Evolutionary conservation across 1,139 yeast genomes (phyloP).

Genomic region (Lizanozyma gosingica): DNA sequence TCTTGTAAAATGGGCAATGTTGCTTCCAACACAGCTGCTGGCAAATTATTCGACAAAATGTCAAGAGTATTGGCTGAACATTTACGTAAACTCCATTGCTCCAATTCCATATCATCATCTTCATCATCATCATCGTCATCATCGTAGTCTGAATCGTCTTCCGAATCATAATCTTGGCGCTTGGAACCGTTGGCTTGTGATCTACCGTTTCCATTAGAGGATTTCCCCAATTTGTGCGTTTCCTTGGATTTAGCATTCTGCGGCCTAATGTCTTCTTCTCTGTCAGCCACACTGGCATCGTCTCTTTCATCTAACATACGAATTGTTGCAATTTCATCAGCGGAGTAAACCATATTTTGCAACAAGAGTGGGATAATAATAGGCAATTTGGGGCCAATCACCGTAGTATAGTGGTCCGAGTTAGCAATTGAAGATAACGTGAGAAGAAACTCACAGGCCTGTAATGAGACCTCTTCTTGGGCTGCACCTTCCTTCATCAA

Average conservation of each 20-base stretch:
- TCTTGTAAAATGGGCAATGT: slow-evolving; percentile 72
- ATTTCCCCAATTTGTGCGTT: slow-evolving; percentile 38
- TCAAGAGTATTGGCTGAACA: slow-evolving; percentile 93
- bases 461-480: slow-evolving; percentile 69
- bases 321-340: slow-evolving; percentile 65
- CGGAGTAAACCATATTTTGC: slow-evolving; percentile 80
- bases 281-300: slow-evolving; percentile 61
- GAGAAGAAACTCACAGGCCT: slow-evolving; percentile 87
- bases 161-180: slow-evolving; percentile 8
- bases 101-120: slow-evolving; percentile 51
- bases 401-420: slow-evolving; percentile 38
- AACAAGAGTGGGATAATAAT: slow-evolving; percentile 67
- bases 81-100: slow-evolving; percentile 86
- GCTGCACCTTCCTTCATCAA: slow-evolving; percentile 51
- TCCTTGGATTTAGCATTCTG: slow-evolving; percentile 61
- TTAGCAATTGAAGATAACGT: slow-evolving; percentile 53
- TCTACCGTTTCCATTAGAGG: slow-evolving; percentile 8
- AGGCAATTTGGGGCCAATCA: slow-evolving; percentile 49
- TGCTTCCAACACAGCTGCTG: slow-evolving; percentile 56
- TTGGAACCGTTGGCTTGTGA: slow-evolving; percentile 6
- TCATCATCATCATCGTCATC: slow-evolving; percentile 57
- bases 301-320: slow-evolving; percentile 66
- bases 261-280: slow-evolving; percentile 83
- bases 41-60: slow-evolving; percentile 59
- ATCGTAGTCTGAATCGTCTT: slow-evolving; percentile 25